A percentile compares a stretch with the other conserved stretches of the same genome.
Conservation (phyloP, 2,329 filamentous ascomycete species). For the Penicillium sp. region DNA sequence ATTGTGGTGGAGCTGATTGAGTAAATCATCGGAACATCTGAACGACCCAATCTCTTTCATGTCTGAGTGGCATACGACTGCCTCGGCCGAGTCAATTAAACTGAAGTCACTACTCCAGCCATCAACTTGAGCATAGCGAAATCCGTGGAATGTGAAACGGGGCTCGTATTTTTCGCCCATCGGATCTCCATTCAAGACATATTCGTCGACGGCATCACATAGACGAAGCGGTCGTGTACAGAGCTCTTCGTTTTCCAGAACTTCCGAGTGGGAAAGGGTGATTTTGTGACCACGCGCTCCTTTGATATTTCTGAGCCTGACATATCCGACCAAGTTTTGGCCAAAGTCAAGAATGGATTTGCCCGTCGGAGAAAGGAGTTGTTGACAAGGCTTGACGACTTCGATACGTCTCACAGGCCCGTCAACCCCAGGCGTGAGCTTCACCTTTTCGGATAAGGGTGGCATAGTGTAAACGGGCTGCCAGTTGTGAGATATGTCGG, state of each 20-base stretch:
- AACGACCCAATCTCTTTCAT: background rate
- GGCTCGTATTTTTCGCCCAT: background rate
- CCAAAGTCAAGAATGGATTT: background rate
- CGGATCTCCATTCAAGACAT: background rate
- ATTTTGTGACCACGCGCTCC: background rate
- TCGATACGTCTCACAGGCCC: background rate
- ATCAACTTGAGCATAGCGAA: background rate
- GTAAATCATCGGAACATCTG: background rate
- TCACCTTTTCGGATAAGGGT: background rate
- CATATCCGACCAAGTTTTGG: background rate
- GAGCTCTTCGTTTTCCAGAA: background rate
- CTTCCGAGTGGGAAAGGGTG: background rate
- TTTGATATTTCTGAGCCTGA: background rate
- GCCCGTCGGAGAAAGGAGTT: background rate
- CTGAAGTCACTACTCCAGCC: background rate
- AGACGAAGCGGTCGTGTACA: background rate
- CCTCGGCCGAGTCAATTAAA: background rate
- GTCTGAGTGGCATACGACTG: background rate
- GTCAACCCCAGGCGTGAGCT: background rate
- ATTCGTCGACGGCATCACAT: background rate
- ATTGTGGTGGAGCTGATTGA: background rate
- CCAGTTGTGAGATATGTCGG: background rate
- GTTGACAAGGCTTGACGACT: background rate
- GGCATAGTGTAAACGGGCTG: background rate
- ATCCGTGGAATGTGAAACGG: background rate